Base-by-base conservation (phyloP, 345 rosid species). In the Aquilaria sinensis region DNA sequence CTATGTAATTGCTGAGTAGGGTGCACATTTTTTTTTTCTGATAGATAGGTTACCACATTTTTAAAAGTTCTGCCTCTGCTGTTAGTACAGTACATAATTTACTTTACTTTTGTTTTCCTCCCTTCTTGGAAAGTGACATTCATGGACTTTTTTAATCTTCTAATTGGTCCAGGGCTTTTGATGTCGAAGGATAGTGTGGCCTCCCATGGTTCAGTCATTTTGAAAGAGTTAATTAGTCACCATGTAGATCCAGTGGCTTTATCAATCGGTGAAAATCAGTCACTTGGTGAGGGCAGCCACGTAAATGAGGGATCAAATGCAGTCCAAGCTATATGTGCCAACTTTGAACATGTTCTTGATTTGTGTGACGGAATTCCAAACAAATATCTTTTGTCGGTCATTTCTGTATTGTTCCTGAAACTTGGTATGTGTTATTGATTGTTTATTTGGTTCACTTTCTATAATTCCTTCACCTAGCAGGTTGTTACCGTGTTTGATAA, bases 221-320 rank as follows among this genome's bases (percentile, higher is more conserved):
- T 90, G 58, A 93, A 74, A 77, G 83, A 88, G 63, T 67, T 93
- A 84, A 77, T 93, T 61, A 75, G 59, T 58, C 68, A 67, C 68
- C 72, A 68, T 70, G 33, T 86, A 3, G 78, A 84, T 76, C 53
- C 47, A 31, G 63, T 70, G 58, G 58, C 62, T 66, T 62, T 81
- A 57, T 58, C 51, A 12, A 23, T 15, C 4, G 78, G 78, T 61
- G 69, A 56, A 65, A 65, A 67, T 57, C 72, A 66, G 48, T 67
- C 75, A 59, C 48, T 61, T 75, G 78, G 68, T 74, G 80, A 70
- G 62, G 61, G 62, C 69, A 57, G 60, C 61, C 61, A 66, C 31
- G 77, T 60, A 45, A 81, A 75, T 57, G 68, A 80, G 52, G 80
- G 83, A 72, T 79, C 73, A 50, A 56, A 53, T 54, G 75, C 78